Evolutionary conservation across 306 rosid genomes (phyloP).

Genomic region (Sechiopsis laciniata): DNA sequence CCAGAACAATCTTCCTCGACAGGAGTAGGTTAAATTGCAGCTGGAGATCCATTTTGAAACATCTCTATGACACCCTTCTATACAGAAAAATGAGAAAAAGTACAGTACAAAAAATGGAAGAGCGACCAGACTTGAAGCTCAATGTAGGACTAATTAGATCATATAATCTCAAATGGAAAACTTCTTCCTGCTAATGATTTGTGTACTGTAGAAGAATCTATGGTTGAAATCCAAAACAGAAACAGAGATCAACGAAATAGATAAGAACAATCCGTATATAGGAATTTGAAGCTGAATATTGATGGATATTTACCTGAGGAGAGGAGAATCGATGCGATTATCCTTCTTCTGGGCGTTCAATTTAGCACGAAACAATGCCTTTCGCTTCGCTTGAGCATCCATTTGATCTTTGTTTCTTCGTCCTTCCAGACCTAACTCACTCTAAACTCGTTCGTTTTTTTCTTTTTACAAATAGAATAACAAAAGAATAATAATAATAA

Average conservation of each 20-base stretch:
- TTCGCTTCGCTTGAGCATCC: conserved; percentile 59
- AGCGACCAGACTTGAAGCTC: not conserved
- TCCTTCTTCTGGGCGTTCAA: conserved; percentile 78
- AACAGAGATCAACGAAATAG: not conserved
- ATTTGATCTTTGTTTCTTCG: conserved; percentile 12
- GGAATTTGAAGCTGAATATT: not conserved
- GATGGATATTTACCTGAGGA: conserved; percentile 48
- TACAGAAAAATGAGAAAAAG: too few species aligned
- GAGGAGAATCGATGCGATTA: conserved; percentile 74
- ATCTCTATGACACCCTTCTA: not conserved
- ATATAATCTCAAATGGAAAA: not conserved
- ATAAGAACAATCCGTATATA: not conserved
- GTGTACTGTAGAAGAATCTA: not conserved
- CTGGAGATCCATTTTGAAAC: not conserved
- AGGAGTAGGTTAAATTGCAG: not conserved
- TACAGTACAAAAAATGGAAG: too few species aligned
- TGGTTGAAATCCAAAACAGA: not conserved
- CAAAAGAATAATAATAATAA: too few species aligned
- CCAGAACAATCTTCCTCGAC: not conserved
- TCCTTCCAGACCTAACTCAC: not conserved
- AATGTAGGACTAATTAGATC: not conserved
- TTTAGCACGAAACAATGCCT: conserved; percentile 61
- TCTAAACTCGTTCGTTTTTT: not conserved
- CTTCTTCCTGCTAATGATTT: not conserved
- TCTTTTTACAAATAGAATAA: too few species aligned